Evolutionary conservation across 2,329 filamentous ascomycete species (phyloP).

Genomic region (Chrysosporium queenslandicum): DNA sequence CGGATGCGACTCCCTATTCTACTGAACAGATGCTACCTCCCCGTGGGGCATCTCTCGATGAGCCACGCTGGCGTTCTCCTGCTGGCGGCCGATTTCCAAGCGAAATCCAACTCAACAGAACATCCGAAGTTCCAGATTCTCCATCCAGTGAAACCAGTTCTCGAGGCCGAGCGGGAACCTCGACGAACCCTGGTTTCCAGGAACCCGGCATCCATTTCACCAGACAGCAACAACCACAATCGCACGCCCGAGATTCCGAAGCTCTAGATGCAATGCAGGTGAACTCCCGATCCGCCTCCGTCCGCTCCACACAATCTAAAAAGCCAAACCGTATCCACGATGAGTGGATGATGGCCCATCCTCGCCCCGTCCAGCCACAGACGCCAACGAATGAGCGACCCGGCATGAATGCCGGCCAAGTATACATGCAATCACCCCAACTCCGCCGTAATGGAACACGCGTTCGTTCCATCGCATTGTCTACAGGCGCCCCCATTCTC

Average conservation of each 20-base stretch:
- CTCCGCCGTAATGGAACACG: constrained; percentile 10
- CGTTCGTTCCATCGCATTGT: constrained; percentile 14
- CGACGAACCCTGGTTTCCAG: not conserved
- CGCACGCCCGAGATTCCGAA: not conserved
- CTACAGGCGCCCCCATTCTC: constrained; percentile 7
- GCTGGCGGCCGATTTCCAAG: constrained; percentile 95
- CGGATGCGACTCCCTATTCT: constrained; percentile 55
- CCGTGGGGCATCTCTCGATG: constrained; percentile 31
- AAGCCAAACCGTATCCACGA: constrained; percentile 4
- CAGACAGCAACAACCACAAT: not conserved
- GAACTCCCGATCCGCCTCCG: not conserved
- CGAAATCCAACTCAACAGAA: constrained; percentile 78
- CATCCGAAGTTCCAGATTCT: constrained; percentile 68
- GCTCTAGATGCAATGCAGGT: not conserved
- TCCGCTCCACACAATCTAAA: constrained; percentile 3
- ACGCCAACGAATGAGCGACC: not conserved
- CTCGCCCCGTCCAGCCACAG: not conserved
- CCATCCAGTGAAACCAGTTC: constrained; percentile 51
- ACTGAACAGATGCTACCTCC: constrained; percentile 41
- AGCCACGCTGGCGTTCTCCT: constrained; percentile 51
- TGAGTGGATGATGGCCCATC: constrained; percentile 1
- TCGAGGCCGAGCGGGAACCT: constrained; percentile 1
- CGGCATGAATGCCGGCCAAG: not conserved
- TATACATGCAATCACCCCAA: not conserved
- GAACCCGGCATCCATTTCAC: not conserved